Base-by-base conservation (phyloP, 2,329 filamentous ascomycete species). In the Knufia petricola region DNA sequence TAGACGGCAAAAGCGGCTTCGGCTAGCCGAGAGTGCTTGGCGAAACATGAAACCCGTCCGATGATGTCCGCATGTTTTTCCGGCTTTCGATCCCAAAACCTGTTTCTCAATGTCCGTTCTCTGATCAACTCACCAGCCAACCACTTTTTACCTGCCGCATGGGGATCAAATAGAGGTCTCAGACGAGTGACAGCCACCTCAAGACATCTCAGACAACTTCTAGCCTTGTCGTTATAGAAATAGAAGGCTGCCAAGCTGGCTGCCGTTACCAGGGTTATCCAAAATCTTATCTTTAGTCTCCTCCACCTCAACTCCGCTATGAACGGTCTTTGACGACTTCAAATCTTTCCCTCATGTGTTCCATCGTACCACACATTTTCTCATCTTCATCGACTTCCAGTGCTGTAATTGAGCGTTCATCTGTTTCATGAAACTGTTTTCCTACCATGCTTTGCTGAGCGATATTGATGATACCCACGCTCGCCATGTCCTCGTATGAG, bases 291-390 rank as follows among this genome's bases (percentile, higher is more conserved):
- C n/a, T 24, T 19, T 40, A 17, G 37, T 21, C 15, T 17, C 24
- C 41, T 44, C 41, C 41, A 44, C 41, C 26, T 44, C 28, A 31
- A 32, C 41, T 44, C 41, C 28, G 41, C 41, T 32, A 19, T 23
- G 19, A 32, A 31, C 17, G 20, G 32, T 32, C n/a, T 44, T 31
- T n/a, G 12, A 13, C 26, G n/a, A n/a, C n/a, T 24, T 17, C 13
- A n/a, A 26, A 41, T 41, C 24, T 41, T 21, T 21, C 7, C 8
- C 20, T 41, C 32, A 36, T n/a, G 15, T 36, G 32, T 36, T 36
- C 4, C 32, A 7, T 36, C 10, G 4, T 36, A n/a, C 26, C 13
- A 15, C 41, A 7, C 12, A 3, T 44, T 44, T n/a, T 17, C 8
- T 23, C 8, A 4, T 32, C 19, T 19, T 32, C n/a, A n/a, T n/a